Conservation (phyloP, 352 stramenopile species). For the Pythium guiyangense region DNA sequence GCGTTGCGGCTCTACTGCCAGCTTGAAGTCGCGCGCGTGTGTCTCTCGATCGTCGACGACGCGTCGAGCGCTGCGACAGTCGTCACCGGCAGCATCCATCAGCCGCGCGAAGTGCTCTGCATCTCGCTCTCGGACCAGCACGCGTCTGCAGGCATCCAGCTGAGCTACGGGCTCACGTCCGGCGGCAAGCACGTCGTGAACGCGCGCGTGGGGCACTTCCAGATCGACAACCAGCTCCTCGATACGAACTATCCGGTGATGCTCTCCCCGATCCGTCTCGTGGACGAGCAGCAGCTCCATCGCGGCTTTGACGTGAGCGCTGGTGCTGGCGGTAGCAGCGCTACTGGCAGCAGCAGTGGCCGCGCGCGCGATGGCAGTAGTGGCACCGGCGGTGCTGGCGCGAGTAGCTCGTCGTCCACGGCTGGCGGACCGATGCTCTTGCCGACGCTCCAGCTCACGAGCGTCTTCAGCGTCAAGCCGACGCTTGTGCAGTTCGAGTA, state of each 20-base stretch:
- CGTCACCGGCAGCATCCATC: constrained; percentile 21
- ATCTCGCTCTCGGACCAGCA: constrained; percentile 70
- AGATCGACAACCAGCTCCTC: constrained; percentile 83
- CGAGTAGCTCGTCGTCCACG: not conserved
- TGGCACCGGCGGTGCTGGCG: not conserved
- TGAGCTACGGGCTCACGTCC: constrained; percentile 68
- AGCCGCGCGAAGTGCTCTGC: constrained; percentile 65
- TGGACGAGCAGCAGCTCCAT: constrained; percentile 67
- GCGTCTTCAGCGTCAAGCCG: constrained; percentile 55
- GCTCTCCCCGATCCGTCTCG: constrained; percentile 58
- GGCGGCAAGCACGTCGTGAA: constrained; percentile 78
- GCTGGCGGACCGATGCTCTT: constrained; percentile 34
- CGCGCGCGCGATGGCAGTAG: not conserved
- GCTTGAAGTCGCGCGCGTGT: constrained; percentile 68
- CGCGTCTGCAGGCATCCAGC: constrained; percentile 64
- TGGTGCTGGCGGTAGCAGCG: not conserved
- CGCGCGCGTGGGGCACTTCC: constrained; percentile 66
- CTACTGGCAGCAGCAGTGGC: not conserved
- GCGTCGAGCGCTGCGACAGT: constrained; percentile 26
- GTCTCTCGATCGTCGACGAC: constrained; percentile 73
- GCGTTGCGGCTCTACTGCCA: constrained; percentile 65
- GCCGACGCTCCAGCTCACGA: constrained; percentile 80
- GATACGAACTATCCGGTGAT: constrained; percentile 84
- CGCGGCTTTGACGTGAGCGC: constrained; percentile 29
- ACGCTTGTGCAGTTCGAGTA: constrained; percentile 82